These are phyloP conservation scores for Seminavis robusta DNA, from an alignment of 108 stramenopile genomes.

Conservation along the genomic window DNA sequence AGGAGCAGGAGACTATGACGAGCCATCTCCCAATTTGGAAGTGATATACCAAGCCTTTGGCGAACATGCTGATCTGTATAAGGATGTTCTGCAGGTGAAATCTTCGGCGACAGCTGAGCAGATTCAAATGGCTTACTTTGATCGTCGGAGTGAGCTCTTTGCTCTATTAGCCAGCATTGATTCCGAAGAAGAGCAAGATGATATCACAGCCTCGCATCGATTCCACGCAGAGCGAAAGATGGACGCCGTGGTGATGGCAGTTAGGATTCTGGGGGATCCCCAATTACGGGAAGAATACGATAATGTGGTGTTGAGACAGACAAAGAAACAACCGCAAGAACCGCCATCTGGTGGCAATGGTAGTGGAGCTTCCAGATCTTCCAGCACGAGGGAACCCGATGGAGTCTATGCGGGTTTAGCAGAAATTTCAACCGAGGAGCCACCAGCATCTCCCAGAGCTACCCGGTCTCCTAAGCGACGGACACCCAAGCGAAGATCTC, in stretches of 20 bases:
- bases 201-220: slow-evolving; percentile 8
- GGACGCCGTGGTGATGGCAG: slow-evolving; percentile 50
- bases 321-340: no score
- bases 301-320: no score
- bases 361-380: no score
- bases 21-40: no score
- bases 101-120: slow-evolving; percentile 27
- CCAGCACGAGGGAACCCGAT: no score
- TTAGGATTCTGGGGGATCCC: slow-evolving; percentile 48
- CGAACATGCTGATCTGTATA: slow-evolving; percentile 41
- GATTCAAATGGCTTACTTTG: slow-evolving; percentile 51
- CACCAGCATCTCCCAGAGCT: no score
- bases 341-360: no score
- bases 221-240: slow-evolving; percentile 35
- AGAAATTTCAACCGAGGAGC: no score
- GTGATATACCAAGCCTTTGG: slow-evolving; percentile 45
- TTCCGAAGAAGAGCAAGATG: slow-evolving; percentile 8
- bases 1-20: no score
- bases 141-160: slow-evolving; percentile 51
- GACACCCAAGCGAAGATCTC: not conserved
- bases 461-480: no score
- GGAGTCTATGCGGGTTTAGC: no score
- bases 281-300: slow-evolving; percentile 33
- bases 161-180: slow-evolving; percentile 20
- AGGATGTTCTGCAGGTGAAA: slow-evolving; percentile 30